Conservation (phyloP, 352 stramenopile species). For the Phytophthora sp. region DNA sequence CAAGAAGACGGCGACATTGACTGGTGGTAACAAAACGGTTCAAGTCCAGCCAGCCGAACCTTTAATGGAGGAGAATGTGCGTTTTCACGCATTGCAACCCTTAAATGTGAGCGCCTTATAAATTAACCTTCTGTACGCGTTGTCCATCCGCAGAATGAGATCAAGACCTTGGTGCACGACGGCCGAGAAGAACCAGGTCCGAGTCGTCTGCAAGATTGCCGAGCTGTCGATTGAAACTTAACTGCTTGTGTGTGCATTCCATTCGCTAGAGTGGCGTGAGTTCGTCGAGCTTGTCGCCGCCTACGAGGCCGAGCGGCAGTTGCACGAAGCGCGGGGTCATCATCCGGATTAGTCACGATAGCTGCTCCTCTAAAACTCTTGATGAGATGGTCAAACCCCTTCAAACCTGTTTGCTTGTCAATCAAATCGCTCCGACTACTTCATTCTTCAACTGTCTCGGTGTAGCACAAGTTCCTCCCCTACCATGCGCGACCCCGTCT, state of each 20-base stretch:
- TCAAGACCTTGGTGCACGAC: neutral
- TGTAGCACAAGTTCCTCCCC: neutral
- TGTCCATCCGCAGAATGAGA: constrained; percentile 15
- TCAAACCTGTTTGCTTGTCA: constrained; percentile 7
- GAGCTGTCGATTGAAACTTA: neutral
- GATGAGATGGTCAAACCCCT: neutral
- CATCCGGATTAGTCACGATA: too few species aligned
- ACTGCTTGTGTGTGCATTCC: too few species aligned
- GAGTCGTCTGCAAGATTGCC: neutral
- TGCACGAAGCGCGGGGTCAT: too few species aligned
- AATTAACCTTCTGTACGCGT: too few species aligned
- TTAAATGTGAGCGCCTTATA: neutral
- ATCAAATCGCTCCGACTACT: neutral
- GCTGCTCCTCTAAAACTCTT: too few species aligned
- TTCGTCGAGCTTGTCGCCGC: constrained; percentile 55
- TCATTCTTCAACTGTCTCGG: constrained; percentile 16
- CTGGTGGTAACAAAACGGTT: neutral
- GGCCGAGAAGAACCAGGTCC: constrained; percentile 21
- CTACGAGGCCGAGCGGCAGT: constrained; percentile 46
- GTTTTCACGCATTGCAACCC: neutral
- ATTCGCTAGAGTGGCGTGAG: constrained; percentile 63
- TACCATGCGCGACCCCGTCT: constrained; percentile 16
- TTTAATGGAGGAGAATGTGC: constrained; percentile 21
- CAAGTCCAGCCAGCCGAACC: neutral
- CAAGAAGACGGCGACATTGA: neutral